Conservation (phyloP, 1,284 basidiomycete genomes). For the Pulchroboletus neoregius region DNA sequence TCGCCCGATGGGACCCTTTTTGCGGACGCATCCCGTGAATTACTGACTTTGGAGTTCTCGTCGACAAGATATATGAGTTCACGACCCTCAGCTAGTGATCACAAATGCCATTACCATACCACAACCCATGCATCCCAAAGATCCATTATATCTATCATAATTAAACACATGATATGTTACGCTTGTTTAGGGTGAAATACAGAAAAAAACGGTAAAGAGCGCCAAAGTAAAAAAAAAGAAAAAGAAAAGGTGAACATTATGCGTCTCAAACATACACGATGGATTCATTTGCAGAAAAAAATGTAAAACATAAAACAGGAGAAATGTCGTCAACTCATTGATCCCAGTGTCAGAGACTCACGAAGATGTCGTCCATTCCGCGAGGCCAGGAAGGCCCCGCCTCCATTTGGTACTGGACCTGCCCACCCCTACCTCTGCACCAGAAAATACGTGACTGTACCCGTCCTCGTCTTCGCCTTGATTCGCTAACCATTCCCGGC, state of each 20-base stretch:
- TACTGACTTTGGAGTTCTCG: not conserved
- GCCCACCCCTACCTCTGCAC: slow-evolving; percentile 10
- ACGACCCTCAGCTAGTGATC: not conserved
- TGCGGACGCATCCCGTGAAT: not conserved
- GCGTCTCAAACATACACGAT: slow-evolving; percentile 16
- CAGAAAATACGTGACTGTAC: slow-evolving; percentile 14
- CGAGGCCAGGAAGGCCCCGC: slow-evolving; percentile 25
- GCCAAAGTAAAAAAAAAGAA: slow-evolving; percentile 3
- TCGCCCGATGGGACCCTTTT: too few relatives aligned
- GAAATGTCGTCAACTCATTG: slow-evolving; percentile 1
- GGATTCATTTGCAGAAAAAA: slow-evolving; percentile 12
- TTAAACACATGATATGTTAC: slow-evolving; percentile 19
- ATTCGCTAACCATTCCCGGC: slow-evolving; percentile 20
- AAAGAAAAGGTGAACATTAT: slow-evolving; percentile 1
- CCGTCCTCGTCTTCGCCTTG: slow-evolving; percentile 28
- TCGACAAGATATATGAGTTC: not conserved
- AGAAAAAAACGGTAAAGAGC: slow-evolving; percentile 2
- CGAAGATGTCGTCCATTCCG: slow-evolving; percentile 29
- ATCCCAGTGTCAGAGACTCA: slow-evolving; percentile 9
- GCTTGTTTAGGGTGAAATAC: slow-evolving; percentile 11
- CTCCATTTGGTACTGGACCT: slow-evolving; percentile 21
- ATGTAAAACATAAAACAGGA: slow-evolving; percentile 4
- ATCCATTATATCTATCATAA: slow-evolving; percentile 26
- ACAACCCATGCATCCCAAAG: slow-evolving; percentile 5
- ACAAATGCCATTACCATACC: not conserved